Evolutionary conservation across 441 rosid species (phyloP), one percentile per base, ranked within the genome.

Genomic region (Aquilaria agallochum): DNA sequence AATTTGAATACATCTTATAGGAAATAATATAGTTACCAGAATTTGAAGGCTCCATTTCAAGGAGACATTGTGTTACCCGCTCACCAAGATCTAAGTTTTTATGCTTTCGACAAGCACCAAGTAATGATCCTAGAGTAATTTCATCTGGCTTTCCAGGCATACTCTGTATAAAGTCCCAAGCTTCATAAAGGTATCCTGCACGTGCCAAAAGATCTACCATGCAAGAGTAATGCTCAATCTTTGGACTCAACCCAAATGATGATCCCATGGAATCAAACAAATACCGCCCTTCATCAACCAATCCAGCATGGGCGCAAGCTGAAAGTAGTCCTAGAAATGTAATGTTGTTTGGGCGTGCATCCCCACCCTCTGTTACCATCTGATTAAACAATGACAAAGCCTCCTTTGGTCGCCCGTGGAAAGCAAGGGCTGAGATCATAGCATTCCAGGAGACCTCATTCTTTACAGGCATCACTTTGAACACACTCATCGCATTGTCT

Each of bases 401-500:
- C 66, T 92, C 93, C 46, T 63, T 60, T 31, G 94, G 79, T 55
- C 56, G 80, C 61, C 98, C 96, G 68, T 90, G 89, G 57, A 80
- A 86, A 53, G 95, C 96, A 70, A 87, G 73, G 32, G 94, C 89
- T 2, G 85, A 78, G 69, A 92, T 89, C 94, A 88, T 89, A 36
- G 85, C 85, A 67, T 89, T 92, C 98, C 96, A 92, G n/a, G 98
- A 81, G 61, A 83, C 95, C 74, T 84, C 89, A 72, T 86, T 92
- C 78, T 79, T 92, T 51, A 66, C 61, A 45, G 87, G 80, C 84
- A 87, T 81, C 62, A 59, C 72, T 74, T 83, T 85, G 65, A 89
- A 92, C 71, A 84, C 80, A 62, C 83, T 78, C 27, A 72, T 53
- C 53, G 98, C 91, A 52, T 86, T 68, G 58, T 80, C 82, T 71